Evolutionary conservation across 495 filamentous ascomycete species (phyloP), one percentile per base, ranked within the genome.

Genomic region (Talaromyces thailandensis): DNA sequence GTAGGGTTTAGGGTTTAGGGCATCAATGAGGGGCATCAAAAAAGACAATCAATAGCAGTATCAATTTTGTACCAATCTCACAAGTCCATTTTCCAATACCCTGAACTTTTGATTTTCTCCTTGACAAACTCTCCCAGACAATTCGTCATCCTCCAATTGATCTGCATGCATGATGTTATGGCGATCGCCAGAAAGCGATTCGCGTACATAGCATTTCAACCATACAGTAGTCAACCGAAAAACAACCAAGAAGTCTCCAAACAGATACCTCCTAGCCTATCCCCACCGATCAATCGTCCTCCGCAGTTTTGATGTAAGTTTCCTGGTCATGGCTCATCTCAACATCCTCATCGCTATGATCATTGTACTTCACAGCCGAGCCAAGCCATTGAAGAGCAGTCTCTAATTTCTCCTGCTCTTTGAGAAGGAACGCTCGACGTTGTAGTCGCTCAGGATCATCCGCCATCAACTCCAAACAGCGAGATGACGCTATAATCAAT

Each of bases 381-480:
- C 68, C 63, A 2, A 85, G 64, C 68, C 73, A 76, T 25, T 75
- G 58, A 29, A 77, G 77, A 0, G 82, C 83, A 21, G 75, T 72
- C 8, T 64, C 58, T 1, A 86, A 65, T 24, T 76, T 81, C 23
- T 71, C 70, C 25, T 76, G 75, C 48, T 84, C 75, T 18, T 68
- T 74, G 2, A 68, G 55, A 0, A 86, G 64, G 4, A 67, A 58
- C 3, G 62, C 51, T 0, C 83, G 78, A 4, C 71, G 69, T 0
- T 45, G 58, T 59, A 80, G 76, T 2, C 79, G 71, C 24, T 75
- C 72, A 0, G 76, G 71, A 55, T 84, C 78, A 29, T 83, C 81
- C 0, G 79, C 79, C 64, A 87, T 76, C 0, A 84, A 73, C 9
- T 75, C 50, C 6, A 70, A 71, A 57, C 79, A 79, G 16, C 71